Percentiles rank a stretch among this genome's conserved stretches.
phyloP scores from a whole-genome alignment of 78 protist genomes.

The Goniomonas avonlea region DNA sequence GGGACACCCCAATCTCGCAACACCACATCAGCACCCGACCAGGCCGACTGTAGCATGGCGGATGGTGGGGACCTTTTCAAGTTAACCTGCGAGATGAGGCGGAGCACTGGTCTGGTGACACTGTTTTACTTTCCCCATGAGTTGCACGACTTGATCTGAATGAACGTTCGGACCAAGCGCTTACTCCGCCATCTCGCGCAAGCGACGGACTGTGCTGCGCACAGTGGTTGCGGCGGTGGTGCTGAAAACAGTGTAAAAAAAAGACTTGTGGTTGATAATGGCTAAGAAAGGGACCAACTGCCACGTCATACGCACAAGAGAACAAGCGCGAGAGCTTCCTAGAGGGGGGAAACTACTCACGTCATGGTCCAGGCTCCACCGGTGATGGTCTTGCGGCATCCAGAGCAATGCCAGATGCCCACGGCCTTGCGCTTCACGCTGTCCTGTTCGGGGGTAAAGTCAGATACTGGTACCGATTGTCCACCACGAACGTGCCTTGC shows the following conservation, averaged over 20 bases:
- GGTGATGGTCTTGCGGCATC: conserved; percentile 74
- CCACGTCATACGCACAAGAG: not conserved
- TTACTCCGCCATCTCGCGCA: conserved; percentile 75
- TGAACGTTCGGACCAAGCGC: no score
- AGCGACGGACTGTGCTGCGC: conserved; percentile 87
- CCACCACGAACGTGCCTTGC: conserved; percentile 46
- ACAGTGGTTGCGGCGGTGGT: conserved; percentile 88
- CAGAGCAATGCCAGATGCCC: conserved; percentile 97
- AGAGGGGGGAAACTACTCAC: conserved; percentile 32
- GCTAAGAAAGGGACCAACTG: not conserved
- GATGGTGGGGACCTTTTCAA: no score
- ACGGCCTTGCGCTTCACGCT: conserved; percentile 79
- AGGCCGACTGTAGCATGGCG: no score
- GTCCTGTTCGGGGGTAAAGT: conserved; percentile 39
- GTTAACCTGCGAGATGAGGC: no score
- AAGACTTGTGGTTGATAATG: not conserved
- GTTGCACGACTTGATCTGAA: no score
- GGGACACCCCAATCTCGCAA: no score
- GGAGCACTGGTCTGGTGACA: no score
- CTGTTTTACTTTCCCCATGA: no score
- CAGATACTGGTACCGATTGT: not conserved
- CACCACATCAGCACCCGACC: no score
- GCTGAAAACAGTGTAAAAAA: not conserved
- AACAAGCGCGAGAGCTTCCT: not conserved
- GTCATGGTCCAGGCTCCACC: conserved; percentile 93